Evolutionary conservation across 306 rosid genomes (phyloP), one percentile per base, ranked within the genome.

Genomic region (Luffa acutangula): DNA sequence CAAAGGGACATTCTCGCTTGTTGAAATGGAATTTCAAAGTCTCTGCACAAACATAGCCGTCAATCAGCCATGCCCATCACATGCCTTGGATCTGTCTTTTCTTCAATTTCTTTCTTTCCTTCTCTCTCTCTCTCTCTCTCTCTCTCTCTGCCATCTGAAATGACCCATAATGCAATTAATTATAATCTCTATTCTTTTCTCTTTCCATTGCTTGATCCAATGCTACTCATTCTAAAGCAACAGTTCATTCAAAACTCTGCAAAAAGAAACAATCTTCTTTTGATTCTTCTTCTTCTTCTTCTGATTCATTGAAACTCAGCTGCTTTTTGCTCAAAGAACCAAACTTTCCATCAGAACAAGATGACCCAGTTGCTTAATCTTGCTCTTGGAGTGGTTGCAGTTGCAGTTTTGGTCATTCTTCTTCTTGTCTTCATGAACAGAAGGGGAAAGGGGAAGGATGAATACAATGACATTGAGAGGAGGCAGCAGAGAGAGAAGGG

Each of bases 21-120:
- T 75, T 75, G 78, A 52, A 75, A 75, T 75, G 42, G 60, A 17
- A 75, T 34, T 75, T 17, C 46, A 31, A 74, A 6, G 18, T 49
- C 9, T 11, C 15, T 21, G 43, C 60, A 74, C 46, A 33, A 52
- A 75, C 78, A 75, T 53, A 77, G 69, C 56, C 80, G 42, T 77
- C 81, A 80, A 74, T 65, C 49, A 79, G 86, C 79, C 82, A 77
- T 78, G 78, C 81, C 74, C 86, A 73, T 74, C 97, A 89, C 95
- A 91, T 92, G 97, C 82, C 81, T 57, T 78, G 73, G 90, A 87
- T 89, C 95, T 86, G 91, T 84, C 90, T 64, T 89, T 84, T 67
- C 87, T 80, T 58, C 84, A 43, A 8, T 41, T 18, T 78, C 31
- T 25, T 25, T 25, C 31, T 25, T 25, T 25, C 31, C 1, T 84